Conservation (phyloP, 202 grass and related monocot genomes). For the Hordeum pubiflorum region DNA sequence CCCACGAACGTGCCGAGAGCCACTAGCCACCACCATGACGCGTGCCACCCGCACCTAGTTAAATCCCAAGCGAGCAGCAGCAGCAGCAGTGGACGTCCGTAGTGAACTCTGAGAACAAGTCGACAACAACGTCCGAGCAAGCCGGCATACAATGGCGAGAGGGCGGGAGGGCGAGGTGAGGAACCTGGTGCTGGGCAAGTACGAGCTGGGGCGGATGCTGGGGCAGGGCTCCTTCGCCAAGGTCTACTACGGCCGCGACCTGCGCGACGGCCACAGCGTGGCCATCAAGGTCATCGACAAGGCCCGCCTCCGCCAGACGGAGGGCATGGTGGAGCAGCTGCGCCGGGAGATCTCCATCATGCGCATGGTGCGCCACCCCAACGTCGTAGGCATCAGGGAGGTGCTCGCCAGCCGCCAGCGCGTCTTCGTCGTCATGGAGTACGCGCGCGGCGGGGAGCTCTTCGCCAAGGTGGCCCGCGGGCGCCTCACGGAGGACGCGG, state of each 20-base stretch:
- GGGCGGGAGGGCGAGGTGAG: conserved; percentile 17
- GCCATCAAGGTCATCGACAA: conserved; percentile 97
- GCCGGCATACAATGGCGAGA: conserved; percentile 21
- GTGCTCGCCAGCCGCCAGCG: conserved; percentile 82
- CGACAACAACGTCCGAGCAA: neutral
- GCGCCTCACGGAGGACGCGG: conserved; percentile 53
- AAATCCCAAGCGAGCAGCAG: neutral
- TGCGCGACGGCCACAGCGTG: conserved; percentile 45
- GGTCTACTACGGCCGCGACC: conserved; percentile 73
- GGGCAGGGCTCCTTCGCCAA: conserved; percentile 90
- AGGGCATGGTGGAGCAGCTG: conserved; percentile 85
- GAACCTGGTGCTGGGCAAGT: conserved; percentile 61
- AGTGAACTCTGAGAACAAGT: neutral
- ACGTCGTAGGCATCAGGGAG: conserved; percentile 77
- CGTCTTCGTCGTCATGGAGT: conserved; percentile 95
- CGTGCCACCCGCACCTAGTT: conserved; percentile 3
- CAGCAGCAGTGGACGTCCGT: neutral
- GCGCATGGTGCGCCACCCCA: conserved; percentile 78
- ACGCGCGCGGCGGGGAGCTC: conserved; percentile 74
- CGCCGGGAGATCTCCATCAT: conserved; percentile 88
- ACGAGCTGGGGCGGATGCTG: conserved; percentile 75
- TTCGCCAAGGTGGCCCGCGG: conserved; percentile 58
- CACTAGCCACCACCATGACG: too few species aligned
- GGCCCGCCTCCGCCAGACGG: conserved; percentile 45
- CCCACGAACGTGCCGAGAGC: neutral